phyloP scores from a whole-genome alignment of 2,329 filamentous ascomycete genomes.

The Trichoderma sp. region DNA sequence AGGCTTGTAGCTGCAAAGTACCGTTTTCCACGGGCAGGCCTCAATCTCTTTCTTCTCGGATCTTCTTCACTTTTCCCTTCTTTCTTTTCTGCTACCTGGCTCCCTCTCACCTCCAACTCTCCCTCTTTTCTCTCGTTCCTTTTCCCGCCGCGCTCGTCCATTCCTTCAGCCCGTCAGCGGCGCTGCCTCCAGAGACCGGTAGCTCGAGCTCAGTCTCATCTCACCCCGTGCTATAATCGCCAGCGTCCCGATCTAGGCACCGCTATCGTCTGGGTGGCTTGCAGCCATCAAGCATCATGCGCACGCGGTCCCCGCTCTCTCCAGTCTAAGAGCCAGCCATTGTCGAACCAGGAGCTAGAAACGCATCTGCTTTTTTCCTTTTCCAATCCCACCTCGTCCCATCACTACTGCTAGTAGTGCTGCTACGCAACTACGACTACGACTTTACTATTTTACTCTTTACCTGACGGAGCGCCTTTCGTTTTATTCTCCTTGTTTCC shows the following conservation, averaged over 20 bases:
- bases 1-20: neutral
- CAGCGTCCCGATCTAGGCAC: conserved; percentile 10
- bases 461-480: conserved; percentile 21
- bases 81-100: neutral
- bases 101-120: neutral
- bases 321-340: conserved; percentile 7
- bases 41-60: conserved; percentile 19
- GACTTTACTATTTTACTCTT: neutral
- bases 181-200: conserved; percentile 12
- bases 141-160: neutral
- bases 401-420: neutral
- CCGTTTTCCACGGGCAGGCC: neutral
- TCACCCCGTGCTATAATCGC: neutral
- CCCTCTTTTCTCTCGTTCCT: neutral
- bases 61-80: neutral
- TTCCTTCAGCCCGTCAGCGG: conserved; percentile 17
- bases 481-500: conserved; percentile 2
- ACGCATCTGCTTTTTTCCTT: conserved; percentile 20
- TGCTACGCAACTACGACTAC: neutral
- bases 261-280: conserved; percentile 4
- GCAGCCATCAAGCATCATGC: conserved; percentile 23
- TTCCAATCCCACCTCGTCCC: conserved; percentile 10
- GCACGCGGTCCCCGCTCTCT: conserved; percentile 18
- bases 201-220: conserved; percentile 9
- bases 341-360: conserved; percentile 11